Evolutionary conservation across 352 stramenopile genomes (phyloP), one percentile per base, ranked within the genome.

Genomic region (Globisporangium recalcitrans): DNA sequence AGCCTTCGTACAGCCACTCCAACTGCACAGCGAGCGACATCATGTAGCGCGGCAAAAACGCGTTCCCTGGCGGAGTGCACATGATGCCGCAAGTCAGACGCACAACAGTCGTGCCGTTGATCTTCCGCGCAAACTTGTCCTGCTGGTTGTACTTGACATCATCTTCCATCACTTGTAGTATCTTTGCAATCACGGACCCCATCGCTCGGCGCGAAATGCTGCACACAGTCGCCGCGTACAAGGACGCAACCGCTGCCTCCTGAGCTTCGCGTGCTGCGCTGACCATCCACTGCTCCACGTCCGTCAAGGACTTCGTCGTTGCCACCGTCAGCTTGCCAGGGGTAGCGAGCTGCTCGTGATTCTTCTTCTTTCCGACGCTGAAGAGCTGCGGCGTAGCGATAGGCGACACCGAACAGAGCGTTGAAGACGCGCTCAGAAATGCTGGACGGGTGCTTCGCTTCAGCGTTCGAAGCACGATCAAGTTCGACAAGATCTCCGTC

Each of bases 31-130:
- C 82, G n/a, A 95, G 59, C 7, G 86, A 95, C 78, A 91, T 91
- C 75, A 95, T 89, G 73, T 91, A 93, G n/a, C 82, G 78, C 14
- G 82, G 84, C 52, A 95, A 63, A 64, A 93, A 92, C 3, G 83
- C 77, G 4, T 79, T 78, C 9, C 81, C 86, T 8, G 77, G 69
- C 16, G 73, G 72, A 4, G 80, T 88, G 58, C 79, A 86, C 70
- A 95, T 92, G 49, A 93, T 90, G 11, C 78, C 75, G 3, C 78
- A 78, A 22, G 91, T 82, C 7, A 93, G 74, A 38, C 80, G 80
- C 13, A 93, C 77, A 21, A 90, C 77, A 0, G 82, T 88, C 0
- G 78, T 84, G 3, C 77, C 82, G 58, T 91, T 91, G 29, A 93
- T 67, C 56, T 83, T 85, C 26, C 77, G 71, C 27, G 70, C 57